Conservation (phyloP, 139 green algal species). For the Haematococcus lacustris region DNA sequence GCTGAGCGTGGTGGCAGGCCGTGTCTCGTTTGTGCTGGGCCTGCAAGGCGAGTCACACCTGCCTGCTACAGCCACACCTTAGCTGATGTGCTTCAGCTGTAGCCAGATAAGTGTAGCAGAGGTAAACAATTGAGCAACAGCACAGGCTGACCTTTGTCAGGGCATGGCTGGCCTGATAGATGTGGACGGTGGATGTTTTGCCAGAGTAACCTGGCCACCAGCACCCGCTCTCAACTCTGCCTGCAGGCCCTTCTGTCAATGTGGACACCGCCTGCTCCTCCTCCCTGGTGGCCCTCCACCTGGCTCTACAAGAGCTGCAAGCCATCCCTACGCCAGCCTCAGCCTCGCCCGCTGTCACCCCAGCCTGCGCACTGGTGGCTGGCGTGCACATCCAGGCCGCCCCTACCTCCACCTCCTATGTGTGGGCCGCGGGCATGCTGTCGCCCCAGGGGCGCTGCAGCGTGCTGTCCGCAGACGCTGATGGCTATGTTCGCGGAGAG, state of each 20-base stretch:
- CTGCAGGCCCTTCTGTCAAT: slow-evolving; percentile 25
- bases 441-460: slow-evolving; percentile 65
- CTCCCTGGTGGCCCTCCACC: slow-evolving; percentile 46
- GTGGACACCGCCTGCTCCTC: slow-evolving; percentile 68
- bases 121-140: no score
- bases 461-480: slow-evolving; percentile 57
- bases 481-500: slow-evolving; percentile 78
- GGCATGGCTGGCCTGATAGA: no score
- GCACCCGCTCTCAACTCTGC: slow-evolving; percentile 2
- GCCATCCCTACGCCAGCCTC: not conserved
- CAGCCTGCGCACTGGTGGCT: slow-evolving; percentile 24
- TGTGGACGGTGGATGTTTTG: no score
- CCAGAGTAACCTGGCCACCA: no score
- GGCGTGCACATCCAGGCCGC: slow-evolving; percentile 44
- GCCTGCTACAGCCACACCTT: not conserved
- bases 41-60: slow-evolving; percentile 16
- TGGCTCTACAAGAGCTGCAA: slow-evolving; percentile 15
- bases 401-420: slow-evolving; percentile 34
- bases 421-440: slow-evolving; percentile 60
- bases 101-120: no score
- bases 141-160: no score
- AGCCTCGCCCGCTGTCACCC: not conserved
- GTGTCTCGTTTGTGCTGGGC: slow-evolving; percentile 63
- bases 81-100: no score
- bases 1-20: slow-evolving; percentile 63